phyloP scores from a whole-genome alignment of 2,329 filamentous ascomycete species.

The Escovopsis sp. region DNA sequence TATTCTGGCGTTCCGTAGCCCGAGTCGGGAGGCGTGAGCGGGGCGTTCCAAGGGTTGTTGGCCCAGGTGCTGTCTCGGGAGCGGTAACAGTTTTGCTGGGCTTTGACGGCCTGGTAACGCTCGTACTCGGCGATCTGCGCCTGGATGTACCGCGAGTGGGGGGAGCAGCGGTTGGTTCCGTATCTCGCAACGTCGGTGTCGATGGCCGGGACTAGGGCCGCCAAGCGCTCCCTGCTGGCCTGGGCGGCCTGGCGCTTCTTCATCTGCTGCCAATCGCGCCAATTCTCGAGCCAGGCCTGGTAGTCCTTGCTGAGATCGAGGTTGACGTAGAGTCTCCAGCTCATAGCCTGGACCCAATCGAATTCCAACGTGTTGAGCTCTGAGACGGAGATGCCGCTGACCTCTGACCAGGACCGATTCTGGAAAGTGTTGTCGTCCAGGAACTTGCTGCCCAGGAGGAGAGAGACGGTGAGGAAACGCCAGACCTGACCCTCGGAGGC shows the following conservation, averaged over 20 bases:
- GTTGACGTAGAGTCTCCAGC: constrained; percentile 78
- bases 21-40: constrained; percentile 45
- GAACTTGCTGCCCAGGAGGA: constrained; percentile 88
- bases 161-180: constrained; percentile 23
- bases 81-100: constrained; percentile 24
- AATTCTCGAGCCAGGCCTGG: constrained; percentile 46
- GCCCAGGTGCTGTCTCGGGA: constrained; percentile 30
- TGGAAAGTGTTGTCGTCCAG: constrained; percentile 95
- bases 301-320: constrained; percentile 61
- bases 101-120: constrained; percentile 30
- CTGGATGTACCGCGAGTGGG: constrained; percentile 32
- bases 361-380: constrained; percentile 78
- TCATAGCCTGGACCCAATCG: constrained; percentile 73
- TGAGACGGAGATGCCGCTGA: constrained; percentile 72
- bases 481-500: constrained; percentile 61
- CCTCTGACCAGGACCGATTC: constrained; percentile 92
- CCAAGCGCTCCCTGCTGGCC: constrained; percentile 34
- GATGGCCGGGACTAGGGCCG: constrained; percentile 32
- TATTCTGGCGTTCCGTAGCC: constrained; percentile 48
- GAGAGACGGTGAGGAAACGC: constrained; percentile 70
- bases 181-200: constrained; percentile 28
- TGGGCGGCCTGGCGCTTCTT: constrained; percentile 39
- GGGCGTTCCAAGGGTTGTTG: constrained; percentile 31
- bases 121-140: constrained; percentile 42
- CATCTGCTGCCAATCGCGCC: constrained; percentile 40